Conservation (phyloP, 345 rosid genomes). For the Gossypium longicalyx region DNA sequence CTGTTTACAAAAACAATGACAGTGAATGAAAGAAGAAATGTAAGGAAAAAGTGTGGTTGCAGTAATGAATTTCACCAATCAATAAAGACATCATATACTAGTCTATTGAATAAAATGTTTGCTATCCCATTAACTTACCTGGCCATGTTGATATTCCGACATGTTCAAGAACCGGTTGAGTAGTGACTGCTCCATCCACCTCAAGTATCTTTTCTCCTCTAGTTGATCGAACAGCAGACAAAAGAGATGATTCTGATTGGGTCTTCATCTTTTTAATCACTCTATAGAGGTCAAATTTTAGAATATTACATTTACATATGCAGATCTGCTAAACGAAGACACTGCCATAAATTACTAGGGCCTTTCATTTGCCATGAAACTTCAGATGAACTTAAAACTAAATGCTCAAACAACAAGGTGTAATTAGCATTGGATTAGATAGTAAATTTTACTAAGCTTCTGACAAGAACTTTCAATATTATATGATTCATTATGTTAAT, state of each 20-base stretch:
- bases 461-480: background rate
- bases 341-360: background rate
- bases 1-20: background rate
- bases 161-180: slow-evolving; percentile 99
- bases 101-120: background rate
- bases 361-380: slow-evolving; percentile 3
- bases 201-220: slow-evolving; percentile 80
- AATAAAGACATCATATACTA: background rate
- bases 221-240: slow-evolving; percentile 57
- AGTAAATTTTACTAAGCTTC: background rate
- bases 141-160: slow-evolving; percentile 96
- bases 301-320: background rate
- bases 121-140: slow-evolving; percentile 37
- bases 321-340: background rate
- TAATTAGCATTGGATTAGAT: background rate
- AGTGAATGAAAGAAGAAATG: background rate
- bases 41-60: background rate
- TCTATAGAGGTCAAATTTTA: slow-evolving; percentile 36
- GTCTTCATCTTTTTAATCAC: slow-evolving; percentile 75
- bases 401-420: background rate
- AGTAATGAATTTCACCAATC: background rate
- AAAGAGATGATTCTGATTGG: slow-evolving; percentile 83
- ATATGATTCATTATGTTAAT: background rate
- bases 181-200: slow-evolving; percentile 91
- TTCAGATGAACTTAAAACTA: background rate